Evolutionary conservation across 306 rosid genomes (phyloP), one percentile per base, ranked within the genome.

Genomic region (Sesbania bispinosa): DNA sequence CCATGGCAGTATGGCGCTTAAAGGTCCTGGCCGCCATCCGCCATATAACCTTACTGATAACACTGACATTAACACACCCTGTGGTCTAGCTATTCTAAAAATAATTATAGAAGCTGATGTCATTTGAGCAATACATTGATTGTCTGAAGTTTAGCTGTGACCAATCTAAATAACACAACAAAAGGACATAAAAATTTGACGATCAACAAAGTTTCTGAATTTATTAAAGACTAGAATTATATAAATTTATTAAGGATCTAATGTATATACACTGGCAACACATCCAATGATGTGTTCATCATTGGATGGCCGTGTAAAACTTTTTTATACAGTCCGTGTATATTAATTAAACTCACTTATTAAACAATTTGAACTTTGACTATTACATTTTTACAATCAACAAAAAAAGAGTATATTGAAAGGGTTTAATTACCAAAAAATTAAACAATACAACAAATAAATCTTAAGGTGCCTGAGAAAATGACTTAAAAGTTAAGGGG

Each of bases 351-450:
- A n/a, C n/a, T n/a, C n/a, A n/a, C n/a, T n/a, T n/a, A n/a, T n/a
- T 19, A 53, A 42, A 73, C 8, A 29, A 60, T 46, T 73, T 73
- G 43, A 73, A n/a, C 51, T 6, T 73, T 41, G 42, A 11, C 30
- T 29, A 43, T 24, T 52, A 26, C 50, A 7, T 29, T 53, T 57
- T 35, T 14, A 20, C 39, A 42, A 32, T 55, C 39, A 54, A 46
- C 21, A 29, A 6, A 26, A 38, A 39, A 29, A 39, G n/a, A 39
- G 47, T 27, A 29, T 19, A 29, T 54, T 10, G 7, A 54, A 69
- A 41, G 11, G 24, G 36, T 55, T 24, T n/a, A n/a, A n/a, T n/a
- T 38, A 26, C 57, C 57, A 29, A 45, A 50, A 18, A 30, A 33
- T 14, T 9, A 55, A 24, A 24, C 10, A 41, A 11, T 6, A 54